Percentiles rank a stretch among this genome's conserved stretches.
Conservation (phyloP, 2,329 filamentous ascomycete genomes). For the Colletotrichum horii region DNA sequence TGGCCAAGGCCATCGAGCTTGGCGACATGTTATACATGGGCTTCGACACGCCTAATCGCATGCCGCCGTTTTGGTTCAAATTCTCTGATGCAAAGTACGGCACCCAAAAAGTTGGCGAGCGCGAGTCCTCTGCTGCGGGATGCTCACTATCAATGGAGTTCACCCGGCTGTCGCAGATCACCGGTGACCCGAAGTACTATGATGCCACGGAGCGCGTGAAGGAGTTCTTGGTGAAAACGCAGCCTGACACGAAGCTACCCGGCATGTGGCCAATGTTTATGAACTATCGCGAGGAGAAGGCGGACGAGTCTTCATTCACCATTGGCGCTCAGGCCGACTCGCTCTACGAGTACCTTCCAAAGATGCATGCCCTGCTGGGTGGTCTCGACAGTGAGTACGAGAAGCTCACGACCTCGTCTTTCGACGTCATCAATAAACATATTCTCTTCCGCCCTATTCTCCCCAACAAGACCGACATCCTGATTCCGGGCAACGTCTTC, state of each 20-base stretch:
- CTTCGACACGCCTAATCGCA: slow-evolving; percentile 60
- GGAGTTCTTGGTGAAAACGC: slow-evolving; percentile 66
- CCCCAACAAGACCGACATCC: slow-evolving; percentile 61
- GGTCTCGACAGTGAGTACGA: slow-evolving; percentile 68
- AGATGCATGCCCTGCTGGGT: slow-evolving; percentile 67
- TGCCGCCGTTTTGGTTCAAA: slow-evolving; percentile 52
- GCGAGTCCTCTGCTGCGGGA: slow-evolving; percentile 48
- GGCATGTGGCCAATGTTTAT: slow-evolving; percentile 75
- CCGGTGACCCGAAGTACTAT: slow-evolving; percentile 75
- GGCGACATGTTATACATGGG: slow-evolving; percentile 58
- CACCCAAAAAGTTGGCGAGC: slow-evolving; percentile 36
- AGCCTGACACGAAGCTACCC: slow-evolving; percentile 70
- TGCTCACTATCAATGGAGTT: slow-evolving; percentile 78
- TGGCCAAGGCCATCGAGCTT: slow-evolving; percentile 57
- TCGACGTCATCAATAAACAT: slow-evolving; percentile 64
- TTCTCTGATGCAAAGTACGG: slow-evolving; percentile 47
- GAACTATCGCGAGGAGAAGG: slow-evolving; percentile 62
- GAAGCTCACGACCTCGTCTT: slow-evolving; percentile 67
- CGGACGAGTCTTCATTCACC: slow-evolving; percentile 42
- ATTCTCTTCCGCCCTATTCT: slow-evolving; percentile 74
- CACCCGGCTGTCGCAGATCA: slow-evolving; percentile 75
- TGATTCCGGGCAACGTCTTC: slow-evolving; percentile 56
- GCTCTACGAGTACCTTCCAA: slow-evolving; percentile 65
- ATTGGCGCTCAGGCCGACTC: slow-evolving; percentile 53
- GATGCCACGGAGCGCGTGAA: slow-evolving; percentile 79